Evolutionary conservation across 1,284 basidiomycete genomes (phyloP).

Genomic region (Leccinum holopus): DNA sequence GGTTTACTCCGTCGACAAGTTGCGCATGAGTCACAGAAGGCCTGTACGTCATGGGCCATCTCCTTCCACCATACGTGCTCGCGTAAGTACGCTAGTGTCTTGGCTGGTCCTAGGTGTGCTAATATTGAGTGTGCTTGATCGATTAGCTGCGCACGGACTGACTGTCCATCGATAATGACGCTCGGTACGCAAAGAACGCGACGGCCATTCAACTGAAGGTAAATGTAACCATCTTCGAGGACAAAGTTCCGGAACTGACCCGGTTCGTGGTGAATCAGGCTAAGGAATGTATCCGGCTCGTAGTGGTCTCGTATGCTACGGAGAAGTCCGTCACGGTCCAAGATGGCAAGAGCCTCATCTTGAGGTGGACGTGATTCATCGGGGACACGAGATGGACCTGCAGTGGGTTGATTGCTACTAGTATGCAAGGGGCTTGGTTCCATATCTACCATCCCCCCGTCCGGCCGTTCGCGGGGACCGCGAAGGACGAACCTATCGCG

Average conservation of each 20-base stretch:
- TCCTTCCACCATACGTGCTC: not conserved
- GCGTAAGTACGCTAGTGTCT: not conserved
- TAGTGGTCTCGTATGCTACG: conserved; percentile 16
- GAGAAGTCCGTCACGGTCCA: not conserved
- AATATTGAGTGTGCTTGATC: not conserved
- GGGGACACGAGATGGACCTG: too few species aligned
- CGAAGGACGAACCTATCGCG: not conserved
- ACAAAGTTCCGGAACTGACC: conserved; percentile 28
- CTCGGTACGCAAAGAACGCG: not conserved
- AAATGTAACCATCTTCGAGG: conserved; percentile 26
- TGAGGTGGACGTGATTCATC: too few species aligned
- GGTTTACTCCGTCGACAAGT: not conserved
- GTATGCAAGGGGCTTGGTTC: too few species aligned
- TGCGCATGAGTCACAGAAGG: not conserved
- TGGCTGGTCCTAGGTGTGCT: not conserved
- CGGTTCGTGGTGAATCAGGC: conserved; percentile 22
- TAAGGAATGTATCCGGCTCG: conserved; percentile 27
- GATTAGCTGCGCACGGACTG: not conserved
- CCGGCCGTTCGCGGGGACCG: conserved; percentile 3
- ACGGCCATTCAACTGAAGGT: conserved; percentile 1
- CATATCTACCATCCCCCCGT: conserved; percentile 3
- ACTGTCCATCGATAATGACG: not conserved
- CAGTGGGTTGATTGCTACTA: too few species aligned
- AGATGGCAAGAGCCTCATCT: too few species aligned
- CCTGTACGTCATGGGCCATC: not conserved